These are phyloP conservation scores for Setaria viridis DNA, from an alignment of 202 grass and related monocot species.

Conservation along the genomic window DNA sequence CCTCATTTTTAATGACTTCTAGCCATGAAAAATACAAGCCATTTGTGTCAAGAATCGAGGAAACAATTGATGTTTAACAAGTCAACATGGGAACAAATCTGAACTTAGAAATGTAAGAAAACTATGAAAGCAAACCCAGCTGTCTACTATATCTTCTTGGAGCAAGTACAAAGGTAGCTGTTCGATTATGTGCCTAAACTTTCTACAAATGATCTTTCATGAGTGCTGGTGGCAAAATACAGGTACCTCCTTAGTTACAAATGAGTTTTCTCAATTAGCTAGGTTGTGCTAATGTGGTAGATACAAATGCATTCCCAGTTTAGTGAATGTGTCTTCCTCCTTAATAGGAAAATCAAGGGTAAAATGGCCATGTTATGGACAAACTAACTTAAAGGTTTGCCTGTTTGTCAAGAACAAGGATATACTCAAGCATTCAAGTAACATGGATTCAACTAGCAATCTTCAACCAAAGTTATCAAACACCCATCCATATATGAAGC, in stretches of 20 bases:
- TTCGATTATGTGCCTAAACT: conserved; percentile 10
- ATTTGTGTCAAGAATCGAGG: neutral
- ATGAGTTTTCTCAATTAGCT: neutral
- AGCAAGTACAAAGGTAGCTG: neutral
- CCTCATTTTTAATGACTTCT: neutral
- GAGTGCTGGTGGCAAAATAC: neutral
- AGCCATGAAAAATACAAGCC: neutral
- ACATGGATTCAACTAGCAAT: conserved; percentile 8
- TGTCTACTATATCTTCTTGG: neutral
- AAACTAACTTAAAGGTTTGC: conserved; percentile 14
- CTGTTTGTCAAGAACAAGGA: conserved; percentile 5
- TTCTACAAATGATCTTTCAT: neutral
- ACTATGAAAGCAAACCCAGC: neutral
- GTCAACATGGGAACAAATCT: conserved; percentile 8
- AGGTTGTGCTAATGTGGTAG: neutral
- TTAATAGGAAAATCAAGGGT: conserved; percentile 12
- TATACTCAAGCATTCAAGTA: conserved; percentile 22
- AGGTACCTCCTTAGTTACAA: neutral
- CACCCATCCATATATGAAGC: neutral
- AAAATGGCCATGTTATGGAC: conserved; percentile 9
- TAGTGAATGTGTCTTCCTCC: neutral
- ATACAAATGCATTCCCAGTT: neutral
- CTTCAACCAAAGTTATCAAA: conserved; percentile 26
- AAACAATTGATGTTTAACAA: neutral
- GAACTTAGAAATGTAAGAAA: conserved; percentile 15